Base-by-base conservation (phyloP, 148 eudicot genomes). In the Rhododendron williamsianum region DNA sequence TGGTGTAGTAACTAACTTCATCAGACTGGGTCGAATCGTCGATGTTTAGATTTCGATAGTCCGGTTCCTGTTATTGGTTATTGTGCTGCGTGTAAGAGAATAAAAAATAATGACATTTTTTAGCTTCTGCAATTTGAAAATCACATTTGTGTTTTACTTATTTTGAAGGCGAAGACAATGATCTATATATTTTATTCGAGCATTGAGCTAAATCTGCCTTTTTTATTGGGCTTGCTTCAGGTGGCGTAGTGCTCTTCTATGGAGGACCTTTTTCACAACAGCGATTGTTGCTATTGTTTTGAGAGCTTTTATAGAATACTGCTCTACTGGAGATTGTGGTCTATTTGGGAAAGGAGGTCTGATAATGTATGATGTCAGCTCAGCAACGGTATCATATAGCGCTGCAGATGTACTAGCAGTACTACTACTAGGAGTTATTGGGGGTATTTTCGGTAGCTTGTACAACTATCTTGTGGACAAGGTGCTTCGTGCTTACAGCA, bases 191-290 rank as follows among this genome's bases (percentile, higher is more conserved):
- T 36, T 73, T 19, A 41, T 21, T 38, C 25, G 18, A 38, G 15
- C 49, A 19, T 76, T 76, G 51, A 76, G 30, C n/a, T 27, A 76
- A 76, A 76, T 76, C 52, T 76, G 23, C 80, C 80, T 41, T 74
- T 19, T 46, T 2, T 74, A 1, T 74, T 73, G 10, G 46, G 5
- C 3, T 74, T 88, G 18, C 84, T 86, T 58, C 81, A 93, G 98
- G 98, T 95, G 96, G 98, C 89, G 98, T 82, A 95, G 94, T 87
- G 96, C 98, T 84, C 93, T 95, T 85, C 91, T 95, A 19, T 95
- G 98, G 98, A 93, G 98, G 85, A 88, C 98, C 16, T 95, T 95
- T 86, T 95, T 95, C 84, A 95, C 98, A 4, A 95, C 96, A 25
- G 96, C 98, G 10, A 92, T 93, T 1, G 98, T 95, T 13, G 94